A percentile compares a stretch with the other conserved stretches of the same genome.
Conservation (phyloP, 345 rosid genomes). For the Gynandropsis gynandra region DNA sequence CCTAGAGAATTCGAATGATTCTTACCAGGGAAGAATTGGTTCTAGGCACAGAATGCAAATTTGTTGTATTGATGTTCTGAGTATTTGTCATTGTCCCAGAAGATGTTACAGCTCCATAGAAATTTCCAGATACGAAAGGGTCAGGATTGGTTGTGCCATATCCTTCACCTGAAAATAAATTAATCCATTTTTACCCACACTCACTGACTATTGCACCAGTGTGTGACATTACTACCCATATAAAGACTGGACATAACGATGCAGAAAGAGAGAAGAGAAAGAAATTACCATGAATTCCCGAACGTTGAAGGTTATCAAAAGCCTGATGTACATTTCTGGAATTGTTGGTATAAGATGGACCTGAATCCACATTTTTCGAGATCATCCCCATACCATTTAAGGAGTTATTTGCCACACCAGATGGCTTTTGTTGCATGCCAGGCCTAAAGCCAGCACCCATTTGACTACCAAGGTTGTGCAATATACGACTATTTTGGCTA, state of each 20-base stretch:
- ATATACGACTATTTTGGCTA: slow-evolving; percentile 66
- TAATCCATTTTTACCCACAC: neutral
- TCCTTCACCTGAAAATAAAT: slow-evolving; percentile 61
- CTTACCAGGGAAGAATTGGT: slow-evolving; percentile 43
- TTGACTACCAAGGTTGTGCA: slow-evolving; percentile 75
- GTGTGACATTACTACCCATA: slow-evolving; percentile 6
- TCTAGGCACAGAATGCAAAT: slow-evolving; percentile 53
- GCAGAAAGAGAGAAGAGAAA: slow-evolving; percentile 1
- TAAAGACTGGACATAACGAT: slow-evolving; percentile 12
- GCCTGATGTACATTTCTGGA: slow-evolving; percentile 61
- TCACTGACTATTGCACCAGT: slow-evolving; percentile 2
- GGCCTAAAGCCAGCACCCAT: slow-evolving; percentile 65
- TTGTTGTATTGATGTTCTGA: slow-evolving; percentile 48
- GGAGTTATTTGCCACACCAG: slow-evolving; percentile 64
- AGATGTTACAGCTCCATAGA: slow-evolving; percentile 52
- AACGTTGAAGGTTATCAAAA: slow-evolving; percentile 60
- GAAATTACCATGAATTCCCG: slow-evolving; percentile 54
- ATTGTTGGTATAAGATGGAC: slow-evolving; percentile 39
- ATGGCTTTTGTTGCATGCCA: slow-evolving; percentile 67
- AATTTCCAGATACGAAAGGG: slow-evolving; percentile 57
- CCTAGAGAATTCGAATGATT: slow-evolving; percentile 44
- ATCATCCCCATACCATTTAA: slow-evolving; percentile 63
- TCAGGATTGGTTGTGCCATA: slow-evolving; percentile 56
- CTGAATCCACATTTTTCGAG: slow-evolving; percentile 43
- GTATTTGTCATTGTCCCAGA: slow-evolving; percentile 51